These are phyloP conservation scores for Mercurialis annua DNA, from an alignment of 345 rosid species.

Conservation along the genomic window DNA sequence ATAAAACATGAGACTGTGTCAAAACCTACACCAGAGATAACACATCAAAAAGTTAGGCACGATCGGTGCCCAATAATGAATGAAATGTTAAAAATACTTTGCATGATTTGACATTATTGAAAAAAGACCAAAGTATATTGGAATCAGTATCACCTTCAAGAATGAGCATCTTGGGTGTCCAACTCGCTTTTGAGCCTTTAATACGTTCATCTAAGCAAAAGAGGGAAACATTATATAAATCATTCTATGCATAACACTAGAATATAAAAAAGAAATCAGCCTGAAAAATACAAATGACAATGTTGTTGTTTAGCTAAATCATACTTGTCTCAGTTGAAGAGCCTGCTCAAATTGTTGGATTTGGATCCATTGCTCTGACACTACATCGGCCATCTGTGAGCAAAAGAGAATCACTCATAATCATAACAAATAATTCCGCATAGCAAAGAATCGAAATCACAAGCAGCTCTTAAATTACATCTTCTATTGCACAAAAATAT, in stretches of 20 bases:
- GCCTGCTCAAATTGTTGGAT: constrained; percentile 73
- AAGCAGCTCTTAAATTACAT: not conserved
- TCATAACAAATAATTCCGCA: not conserved
- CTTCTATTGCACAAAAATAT: not conserved
- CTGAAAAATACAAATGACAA: not conserved
- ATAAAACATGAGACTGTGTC: constrained; percentile 13
- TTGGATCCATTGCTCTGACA: constrained; percentile 68
- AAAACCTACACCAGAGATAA: constrained; percentile 9
- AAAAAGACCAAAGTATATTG: not conserved
- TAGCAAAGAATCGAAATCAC: not conserved
- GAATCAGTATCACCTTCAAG: constrained; percentile 45
- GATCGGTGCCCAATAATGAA: not conserved
- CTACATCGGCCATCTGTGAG: constrained; percentile 49
- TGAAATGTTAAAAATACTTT: not conserved
- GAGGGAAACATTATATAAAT: not conserved
- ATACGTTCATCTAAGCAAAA: constrained; percentile 38
- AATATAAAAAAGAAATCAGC: not conserved
- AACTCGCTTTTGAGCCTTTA: constrained; percentile 33
- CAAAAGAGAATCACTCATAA: too few species aligned
- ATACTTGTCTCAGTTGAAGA: constrained; percentile 40
- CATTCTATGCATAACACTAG: not conserved
- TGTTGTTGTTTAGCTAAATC: not conserved
- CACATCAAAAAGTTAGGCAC: not conserved
- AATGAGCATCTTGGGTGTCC: constrained; percentile 41
- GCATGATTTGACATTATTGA: not conserved